Conservation (phyloP, 257 asterid species). For the Scutellaria galericulata region DNA sequence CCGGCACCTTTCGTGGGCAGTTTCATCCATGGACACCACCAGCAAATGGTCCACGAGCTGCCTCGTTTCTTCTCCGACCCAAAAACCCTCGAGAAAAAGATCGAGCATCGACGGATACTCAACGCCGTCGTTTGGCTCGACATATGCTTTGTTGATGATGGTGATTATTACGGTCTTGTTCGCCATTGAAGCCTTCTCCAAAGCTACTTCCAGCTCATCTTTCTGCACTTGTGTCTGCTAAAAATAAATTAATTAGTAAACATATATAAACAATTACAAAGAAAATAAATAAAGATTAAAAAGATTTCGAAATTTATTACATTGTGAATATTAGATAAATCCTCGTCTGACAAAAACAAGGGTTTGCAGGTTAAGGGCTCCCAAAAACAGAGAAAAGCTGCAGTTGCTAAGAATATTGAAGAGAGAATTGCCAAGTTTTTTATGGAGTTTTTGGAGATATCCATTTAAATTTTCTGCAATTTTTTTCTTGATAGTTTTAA, state of each 20-base stretch:
- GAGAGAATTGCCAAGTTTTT: conserved; percentile 42
- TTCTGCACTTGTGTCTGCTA: neutral
- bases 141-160: conserved; percentile 67
- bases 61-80: conserved; percentile 69
- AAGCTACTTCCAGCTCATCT: conserved; percentile 31
- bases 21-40: conserved; percentile 68
- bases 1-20: conserved; percentile 60
- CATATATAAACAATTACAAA: neutral
- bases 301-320: too few relatives aligned
- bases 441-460: conserved; percentile 40
- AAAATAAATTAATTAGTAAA: neutral
- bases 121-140: conserved; percentile 46
- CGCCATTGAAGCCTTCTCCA: conserved; percentile 59
- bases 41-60: conserved; percentile 52
- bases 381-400: conserved; percentile 37
- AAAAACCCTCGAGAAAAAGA: conserved; percentile 77
- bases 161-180: conserved; percentile 67
- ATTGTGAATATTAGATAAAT: too few relatives aligned
- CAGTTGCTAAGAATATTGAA: conserved; percentile 32
- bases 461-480: conserved; percentile 33
- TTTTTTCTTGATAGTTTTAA: neutral
- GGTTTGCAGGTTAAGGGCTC: conserved; percentile 30
- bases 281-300: neutral
- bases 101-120: conserved; percentile 70
- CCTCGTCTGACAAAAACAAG: conserved; percentile 1